Conservation (phyloP, 441 rosid genomes). For the Erodium trifolium region DNA sequence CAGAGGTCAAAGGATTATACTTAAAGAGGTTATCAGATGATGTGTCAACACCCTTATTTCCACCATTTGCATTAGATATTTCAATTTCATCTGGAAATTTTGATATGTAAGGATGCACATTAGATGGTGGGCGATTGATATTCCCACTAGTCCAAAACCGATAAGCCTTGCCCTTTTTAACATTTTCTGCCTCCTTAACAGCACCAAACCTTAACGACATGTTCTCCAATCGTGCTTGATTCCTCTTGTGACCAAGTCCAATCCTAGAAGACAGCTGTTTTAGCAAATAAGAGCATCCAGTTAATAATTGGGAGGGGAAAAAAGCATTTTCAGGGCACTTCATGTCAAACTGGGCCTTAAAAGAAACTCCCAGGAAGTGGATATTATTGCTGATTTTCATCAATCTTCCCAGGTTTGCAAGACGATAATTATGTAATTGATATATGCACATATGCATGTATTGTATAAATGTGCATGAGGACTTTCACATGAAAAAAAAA, state of each 20-base stretch:
- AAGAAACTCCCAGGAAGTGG: not conserved
- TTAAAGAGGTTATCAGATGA: constrained; percentile 28
- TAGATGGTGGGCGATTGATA: constrained; percentile 36
- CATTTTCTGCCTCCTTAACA: constrained; percentile 65
- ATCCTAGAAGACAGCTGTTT: constrained; percentile 71
- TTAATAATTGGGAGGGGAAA: not conserved
- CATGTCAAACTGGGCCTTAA: not conserved
- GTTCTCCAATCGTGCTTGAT: constrained; percentile 57
- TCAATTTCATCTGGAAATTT: constrained; percentile 28
- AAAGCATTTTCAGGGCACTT: constrained; percentile 1
- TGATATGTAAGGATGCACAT: constrained; percentile 35
- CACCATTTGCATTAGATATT: constrained; percentile 24
- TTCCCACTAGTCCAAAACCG: constrained; percentile 71
- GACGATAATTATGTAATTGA: not conserved
- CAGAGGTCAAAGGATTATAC: constrained; percentile 32
- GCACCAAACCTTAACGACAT: constrained; percentile 68
- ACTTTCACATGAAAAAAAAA: constrained; percentile 4
- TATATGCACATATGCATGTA: constrained; percentile 1
- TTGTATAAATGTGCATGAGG: not conserved
- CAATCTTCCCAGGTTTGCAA: not conserved
- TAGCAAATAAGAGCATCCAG: constrained; percentile 18
- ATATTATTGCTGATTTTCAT: not conserved
- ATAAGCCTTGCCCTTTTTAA: constrained; percentile 53
- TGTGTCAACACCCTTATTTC: constrained; percentile 28
- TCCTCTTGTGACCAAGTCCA: constrained; percentile 76